Evolutionary conservation across 345 rosid genomes (phyloP), one percentile per base, ranked within the genome.

Genomic region (Brassica rapa): DNA sequence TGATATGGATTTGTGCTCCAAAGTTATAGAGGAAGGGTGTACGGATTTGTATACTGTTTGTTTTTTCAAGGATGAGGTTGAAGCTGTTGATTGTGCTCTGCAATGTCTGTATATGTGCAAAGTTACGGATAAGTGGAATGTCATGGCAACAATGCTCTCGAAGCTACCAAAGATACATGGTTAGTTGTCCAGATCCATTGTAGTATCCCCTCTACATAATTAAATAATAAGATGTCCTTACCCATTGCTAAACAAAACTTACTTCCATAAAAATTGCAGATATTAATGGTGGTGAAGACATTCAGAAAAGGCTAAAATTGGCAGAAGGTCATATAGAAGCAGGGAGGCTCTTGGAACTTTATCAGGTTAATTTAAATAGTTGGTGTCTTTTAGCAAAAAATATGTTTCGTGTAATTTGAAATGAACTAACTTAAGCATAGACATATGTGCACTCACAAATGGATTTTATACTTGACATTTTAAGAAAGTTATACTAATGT

Each of bases 291-390:
- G 78, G 73, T 69, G 78, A 81, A 65, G 83, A 63, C 75, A 84
- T 93, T 82, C 89, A 85, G 85, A 84, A 77, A 82, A 88, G 89
- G 77, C 85, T 88, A 32, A 91, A 86, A 84, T 76, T 83, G 82
- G 96, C 94, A 8, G 94, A 90, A 82, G 91, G 88, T 56, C 97
- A 95, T 82, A 82, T 93, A 74, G 99, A 95, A 84, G 97, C 96
- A 8, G 98, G 97, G 79, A 93, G 94, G 80, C 86, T 91, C 78
- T 80, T 93, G 86, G 86, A 93, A 57, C 84, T 86, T 80, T 95
- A 93, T 79, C 99, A 95, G 97, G 98, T 55, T 62, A 80, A 27
- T 27, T 19, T 19, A 19, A 19, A 19, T 80, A 35, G n/a, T 53
- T 62, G 79, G 66, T 53, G 29, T 68, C 70, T 73, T 29, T 53